A percentile compares a stretch with the other conserved stretches of the same genome.
These are phyloP conservation scores for Davidsoniella eucalypti DNA, from an alignment of 2,329 filamentous ascomycete species.

Conservation along the genomic window DNA sequence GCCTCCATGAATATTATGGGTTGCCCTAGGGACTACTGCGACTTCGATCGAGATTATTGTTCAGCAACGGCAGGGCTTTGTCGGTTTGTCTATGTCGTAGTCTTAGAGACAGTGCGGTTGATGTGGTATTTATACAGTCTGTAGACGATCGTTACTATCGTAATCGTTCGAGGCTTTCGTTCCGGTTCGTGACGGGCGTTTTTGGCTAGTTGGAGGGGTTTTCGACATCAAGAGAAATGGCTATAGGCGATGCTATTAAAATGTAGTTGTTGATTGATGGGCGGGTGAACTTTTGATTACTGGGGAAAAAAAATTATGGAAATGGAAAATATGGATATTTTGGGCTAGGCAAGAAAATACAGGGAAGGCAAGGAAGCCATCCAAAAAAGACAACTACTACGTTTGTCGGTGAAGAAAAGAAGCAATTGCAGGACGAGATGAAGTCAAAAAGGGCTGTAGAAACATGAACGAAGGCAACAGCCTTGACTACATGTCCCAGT, in stretches of 20 bases:
- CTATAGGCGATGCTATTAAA: too few relatives aligned
- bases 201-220: neutral
- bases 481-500: too few relatives aligned
- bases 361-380: too few relatives aligned
- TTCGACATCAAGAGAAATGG: too few relatives aligned
- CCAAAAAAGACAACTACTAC: too few relatives aligned
- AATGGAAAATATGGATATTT: neutral
- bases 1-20: conserved; percentile 11
- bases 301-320: neutral
- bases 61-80: neutral
- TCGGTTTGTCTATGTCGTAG: neutral
- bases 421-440: too few relatives aligned
- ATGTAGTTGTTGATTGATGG: too few relatives aligned
- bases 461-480: too few relatives aligned
- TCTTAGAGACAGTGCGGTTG: neutral
- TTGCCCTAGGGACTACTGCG: neutral
- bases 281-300: too few relatives aligned
- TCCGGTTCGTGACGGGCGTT: neutral
- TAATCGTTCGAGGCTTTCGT: neutral
- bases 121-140: neutral
- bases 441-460: too few relatives aligned
- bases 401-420: too few relatives aligned
- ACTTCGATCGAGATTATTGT: neutral
- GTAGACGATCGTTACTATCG: too few relatives aligned
- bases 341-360: neutral